Percentiles rank a stretch among this genome's conserved stretches.
These are phyloP conservation scores for Saxispiralis lemnorum DNA, from an alignment of 495 filamentous ascomycete species.

Conservation along the genomic window DNA sequence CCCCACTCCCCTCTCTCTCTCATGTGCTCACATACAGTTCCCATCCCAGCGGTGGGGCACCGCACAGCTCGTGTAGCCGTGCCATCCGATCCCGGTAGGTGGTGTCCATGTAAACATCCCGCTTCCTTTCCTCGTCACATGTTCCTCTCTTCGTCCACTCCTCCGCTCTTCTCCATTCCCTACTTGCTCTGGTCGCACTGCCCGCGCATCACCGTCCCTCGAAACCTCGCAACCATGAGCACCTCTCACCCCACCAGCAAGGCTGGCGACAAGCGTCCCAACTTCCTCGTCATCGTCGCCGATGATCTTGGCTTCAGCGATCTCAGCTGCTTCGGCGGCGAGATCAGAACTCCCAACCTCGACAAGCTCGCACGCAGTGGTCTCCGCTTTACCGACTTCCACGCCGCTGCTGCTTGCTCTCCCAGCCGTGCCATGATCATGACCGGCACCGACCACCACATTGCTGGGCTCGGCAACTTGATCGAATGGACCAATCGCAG, in stretches of 20 bases:
- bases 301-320: slow-evolving; percentile 50
- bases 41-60: too few species aligned
- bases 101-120: too few species aligned
- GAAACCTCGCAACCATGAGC: background rate
- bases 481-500: slow-evolving; percentile 24
- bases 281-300: slow-evolving; percentile 44
- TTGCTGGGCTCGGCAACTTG: slow-evolving; percentile 32
- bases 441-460: slow-evolving; percentile 36
- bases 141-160: too few species aligned
- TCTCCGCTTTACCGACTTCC: slow-evolving; percentile 44
- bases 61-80: too few species aligned
- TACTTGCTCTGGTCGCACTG: too few species aligned
- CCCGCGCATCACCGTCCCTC: background rate
- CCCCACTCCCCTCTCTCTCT: too few species aligned
- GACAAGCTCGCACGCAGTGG: slow-evolving; percentile 37
- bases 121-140: too few species aligned
- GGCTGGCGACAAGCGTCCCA: slow-evolving; percentile 30
- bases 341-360: slow-evolving; percentile 45
- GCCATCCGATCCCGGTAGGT: too few species aligned
- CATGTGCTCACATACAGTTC: too few species aligned
- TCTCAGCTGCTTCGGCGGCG: slow-evolving; percentile 42
- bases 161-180: too few species aligned
- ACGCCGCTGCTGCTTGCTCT: slow-evolving; percentile 47
- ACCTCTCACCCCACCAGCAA: too few species aligned
- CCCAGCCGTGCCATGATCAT: slow-evolving; percentile 42